Base-by-base conservation (phyloP, 2,329 filamentous ascomycete species). In the Trichophaea hybrida region DNA sequence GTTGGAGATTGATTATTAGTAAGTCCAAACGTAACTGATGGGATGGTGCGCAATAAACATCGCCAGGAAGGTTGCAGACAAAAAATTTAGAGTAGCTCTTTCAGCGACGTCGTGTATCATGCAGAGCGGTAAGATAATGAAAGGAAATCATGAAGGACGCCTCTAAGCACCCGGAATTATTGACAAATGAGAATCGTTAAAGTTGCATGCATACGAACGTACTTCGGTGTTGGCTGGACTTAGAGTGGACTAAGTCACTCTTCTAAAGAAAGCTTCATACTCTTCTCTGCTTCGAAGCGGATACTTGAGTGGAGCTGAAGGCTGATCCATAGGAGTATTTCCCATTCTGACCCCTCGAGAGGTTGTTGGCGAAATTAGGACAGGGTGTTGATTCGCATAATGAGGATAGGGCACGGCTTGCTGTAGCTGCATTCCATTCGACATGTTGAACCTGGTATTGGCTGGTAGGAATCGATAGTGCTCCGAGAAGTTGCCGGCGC, bases 211-310 rank as follows among this genome's bases (percentile, higher is more conserved):
- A 46, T 46, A 6, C 40, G 24, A 33, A 33, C n/a, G 31, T 12
- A 13, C 48, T 24, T 12, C 15, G 31, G 10, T 24, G n/a, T 33
- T 24, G 48, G 48, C 32, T 31, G n/a, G 13, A 31, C 38, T 12
- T 12, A 43, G 10, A 12, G 38, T 12, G 13, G 13, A 10, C 44
- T 61, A 64, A 17, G 58, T 59, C 49, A 62, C 46, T 15, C 62
- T 40, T 43, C 61, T 43, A 32, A 63, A 63, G 60, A 64, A 64
- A 1, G 62, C 62, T 44, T 64, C 62, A 24, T 59, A 63, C 49
- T 64, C 62, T 44, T 63, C 62, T 35, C 46, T 61, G 8, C 54
- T 64, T 15, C 53, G 49, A 44, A 57, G 56, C 13, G 54, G 53
- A 4, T 51, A 17, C 48, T 51, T 51, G 48, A 7, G 40, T 6